Base-by-base conservation (phyloP, 2,329 filamentous ascomycete genomes). In the Leptoxyphium fumago region DNA sequence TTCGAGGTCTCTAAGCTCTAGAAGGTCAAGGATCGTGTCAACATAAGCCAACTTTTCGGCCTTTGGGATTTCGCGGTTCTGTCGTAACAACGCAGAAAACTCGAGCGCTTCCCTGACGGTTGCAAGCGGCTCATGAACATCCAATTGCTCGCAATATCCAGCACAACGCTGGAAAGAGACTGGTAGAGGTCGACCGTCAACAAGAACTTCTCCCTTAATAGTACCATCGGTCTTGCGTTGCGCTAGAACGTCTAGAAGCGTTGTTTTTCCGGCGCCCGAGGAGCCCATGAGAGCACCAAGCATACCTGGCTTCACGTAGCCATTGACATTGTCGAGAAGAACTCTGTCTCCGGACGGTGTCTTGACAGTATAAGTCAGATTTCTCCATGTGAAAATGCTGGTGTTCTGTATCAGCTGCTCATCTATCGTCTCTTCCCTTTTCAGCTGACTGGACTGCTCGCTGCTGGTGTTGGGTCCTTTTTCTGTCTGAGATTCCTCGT, bases 221-320 rank as follows among this genome's bases (percentile, higher is more conserved):
- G 66, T 62, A 14, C 68, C 68, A 40, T 67, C 63, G 8, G 61
- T 63, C 43, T 67, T 67, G 2, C 68, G 61, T 43, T 68, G 66
- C 1, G 69, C 66, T 9, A 65, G 51, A 7, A 59, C 55, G 48
- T 64, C 60, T 8, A 65, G 54, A 1, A 64, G 50, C 10, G 62
- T 65, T 1, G 62, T 64, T 47, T 65, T 65, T 15, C 62, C 62
- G 28, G 65, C 64, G 40, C 83, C 83, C 5, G 82, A 86, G 6
- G 80, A 79, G 34, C 84, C 84, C 82, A 91, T 87, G 1, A 91
- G 67, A 2, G 84, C 83, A 2, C 82, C 88, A 9, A 89, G 70
- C 53, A 81, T 76, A 30, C 84, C 84, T 1, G 84, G 84, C 48
- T 80, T 78, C 42, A 87, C 82, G 52, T 80, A 89, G 2, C 80